Base-by-base conservation (phyloP, 345 rosid species). In the Heritiera fomes region DNA sequence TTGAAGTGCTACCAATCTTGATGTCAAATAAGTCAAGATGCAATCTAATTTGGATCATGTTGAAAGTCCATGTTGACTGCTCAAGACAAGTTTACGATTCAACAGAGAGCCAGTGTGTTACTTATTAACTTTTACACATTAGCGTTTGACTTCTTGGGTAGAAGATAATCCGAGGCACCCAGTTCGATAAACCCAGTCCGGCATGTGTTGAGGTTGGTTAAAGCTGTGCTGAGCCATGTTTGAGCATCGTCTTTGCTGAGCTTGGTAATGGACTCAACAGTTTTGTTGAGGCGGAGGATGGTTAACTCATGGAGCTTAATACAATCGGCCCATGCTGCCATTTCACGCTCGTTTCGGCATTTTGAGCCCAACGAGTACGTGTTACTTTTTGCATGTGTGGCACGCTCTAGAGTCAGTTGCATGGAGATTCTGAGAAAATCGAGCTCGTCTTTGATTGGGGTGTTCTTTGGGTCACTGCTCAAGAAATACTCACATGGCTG, bases 171-270 rank as follows among this genome's bases (percentile, higher is more conserved):
- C 0, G 89, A 49, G 12, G 91, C 91, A 4, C 97, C 97, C 0
- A 96, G 87, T 66, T 96, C 99, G 28, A 63, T 13, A 59, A 92
- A 94, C 69, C 99, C 98, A 1, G 85, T 64, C 23, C 82, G 82
- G 76, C 99, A 93, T 0, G 98, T 96, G 73, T 91, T 95, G 7
- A 96, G 87, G 80, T 90, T 91, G 66, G 97, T 96, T n/a, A 96
- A 84, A 50, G 99, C 97, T 0, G 97, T 78, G 82, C 99, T 94
- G 70, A 96, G 94, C 98, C 99, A 96, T 28, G 99, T 93, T 67
- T 94, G 97, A 0, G 88, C 71, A 46, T 94, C 99, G 49, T 80
- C 83, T 60, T 87, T 82, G 69, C 90, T 87, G 87, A 94, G 87
- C 34, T 83, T 90, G 32, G 80, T 41, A 75, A 30, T 47, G 14